Percentiles rank a stretch among this genome's conserved stretches.
Conservation (phyloP, 306 rosid species). For the Cicer judaicum region DNA sequence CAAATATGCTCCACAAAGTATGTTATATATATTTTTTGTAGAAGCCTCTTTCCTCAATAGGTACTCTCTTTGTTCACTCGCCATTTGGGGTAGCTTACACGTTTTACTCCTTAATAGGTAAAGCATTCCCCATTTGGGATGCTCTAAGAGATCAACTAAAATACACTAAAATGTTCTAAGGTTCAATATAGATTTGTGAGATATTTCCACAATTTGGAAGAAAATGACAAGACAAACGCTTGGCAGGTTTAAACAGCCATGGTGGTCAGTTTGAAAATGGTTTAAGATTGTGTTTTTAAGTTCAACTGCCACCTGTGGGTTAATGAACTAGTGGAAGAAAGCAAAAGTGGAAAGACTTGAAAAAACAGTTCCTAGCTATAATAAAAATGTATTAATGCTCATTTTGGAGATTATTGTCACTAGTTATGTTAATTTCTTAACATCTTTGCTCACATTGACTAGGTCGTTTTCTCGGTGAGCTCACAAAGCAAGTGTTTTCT, state of each 20-base stretch:
- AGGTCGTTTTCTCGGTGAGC: constrained; percentile 98
- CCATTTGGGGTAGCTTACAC: too few relatives aligned
- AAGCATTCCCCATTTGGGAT: too few relatives aligned
- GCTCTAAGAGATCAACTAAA: too few relatives aligned
- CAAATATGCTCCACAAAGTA: too few relatives aligned
- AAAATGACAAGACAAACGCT: not conserved
- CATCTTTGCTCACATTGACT: constrained; percentile 31
- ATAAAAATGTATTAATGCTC: not conserved
- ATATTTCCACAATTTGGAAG: not conserved
- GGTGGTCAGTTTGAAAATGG: not conserved
- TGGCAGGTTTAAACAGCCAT: not conserved
- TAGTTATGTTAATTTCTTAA: constrained; percentile 10
- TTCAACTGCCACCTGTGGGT: not conserved
- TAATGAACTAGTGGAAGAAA: constrained; percentile 28
- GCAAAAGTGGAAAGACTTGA: not conserved
- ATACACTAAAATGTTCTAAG: not conserved
- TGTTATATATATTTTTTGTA: too few relatives aligned
- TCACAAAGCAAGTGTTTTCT: constrained; percentile 81
- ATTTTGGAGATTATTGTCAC: constrained; percentile 17
- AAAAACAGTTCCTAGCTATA: constrained; percentile 1
- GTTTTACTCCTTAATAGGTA: too few relatives aligned
- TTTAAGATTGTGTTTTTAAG: not conserved
- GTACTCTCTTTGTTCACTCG: too few relatives aligned
- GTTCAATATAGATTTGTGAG: not conserved
- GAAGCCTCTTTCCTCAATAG: too few relatives aligned